Conservation (phyloP, 2,329 filamentous ascomycete species). For the Trichophyton benhamiae region DNA sequence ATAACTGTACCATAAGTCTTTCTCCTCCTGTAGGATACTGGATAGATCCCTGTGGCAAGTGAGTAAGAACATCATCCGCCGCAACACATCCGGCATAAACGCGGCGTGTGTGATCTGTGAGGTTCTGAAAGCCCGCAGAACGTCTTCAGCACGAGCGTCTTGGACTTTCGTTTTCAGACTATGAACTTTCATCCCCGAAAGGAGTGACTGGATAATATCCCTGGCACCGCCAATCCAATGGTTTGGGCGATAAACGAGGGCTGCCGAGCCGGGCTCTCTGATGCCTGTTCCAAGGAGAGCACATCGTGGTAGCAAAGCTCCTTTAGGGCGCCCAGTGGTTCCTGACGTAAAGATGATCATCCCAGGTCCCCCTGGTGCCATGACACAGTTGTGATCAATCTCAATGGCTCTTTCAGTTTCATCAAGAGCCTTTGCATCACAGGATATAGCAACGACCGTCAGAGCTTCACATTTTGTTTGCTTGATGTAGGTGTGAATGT, state of each 20-base stretch:
- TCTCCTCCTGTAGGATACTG: not conserved
- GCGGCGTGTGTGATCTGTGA: not conserved
- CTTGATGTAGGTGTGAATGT: conserved; percentile 23
- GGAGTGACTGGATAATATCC: not conserved
- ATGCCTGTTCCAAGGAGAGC: not conserved
- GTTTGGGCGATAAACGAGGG: not conserved
- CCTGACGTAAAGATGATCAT: conserved; percentile 37
- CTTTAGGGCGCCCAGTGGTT: conserved; percentile 35
- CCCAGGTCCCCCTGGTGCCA: not conserved
- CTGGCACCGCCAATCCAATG: conserved; percentile 8
- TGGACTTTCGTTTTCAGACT: not conserved
- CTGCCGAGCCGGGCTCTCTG: not conserved
- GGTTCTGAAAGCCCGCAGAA: not conserved
- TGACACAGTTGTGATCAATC: not conserved
- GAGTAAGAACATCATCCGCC: not conserved
- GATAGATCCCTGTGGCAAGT: not conserved
- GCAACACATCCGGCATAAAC: not conserved
- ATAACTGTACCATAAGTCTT: not conserved
- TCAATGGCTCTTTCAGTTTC: not conserved
- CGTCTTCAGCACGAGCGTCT: not conserved
- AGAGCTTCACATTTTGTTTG: not conserved
- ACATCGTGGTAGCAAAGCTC: conserved; percentile 21
- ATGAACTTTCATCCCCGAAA: conserved; percentile 6
- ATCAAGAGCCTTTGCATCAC: not conserved
- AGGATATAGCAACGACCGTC: not conserved